Evolutionary conservation across 2,329 filamentous ascomycete genomes (phyloP).

Genomic region (Xylariaceae sp.): DNA sequence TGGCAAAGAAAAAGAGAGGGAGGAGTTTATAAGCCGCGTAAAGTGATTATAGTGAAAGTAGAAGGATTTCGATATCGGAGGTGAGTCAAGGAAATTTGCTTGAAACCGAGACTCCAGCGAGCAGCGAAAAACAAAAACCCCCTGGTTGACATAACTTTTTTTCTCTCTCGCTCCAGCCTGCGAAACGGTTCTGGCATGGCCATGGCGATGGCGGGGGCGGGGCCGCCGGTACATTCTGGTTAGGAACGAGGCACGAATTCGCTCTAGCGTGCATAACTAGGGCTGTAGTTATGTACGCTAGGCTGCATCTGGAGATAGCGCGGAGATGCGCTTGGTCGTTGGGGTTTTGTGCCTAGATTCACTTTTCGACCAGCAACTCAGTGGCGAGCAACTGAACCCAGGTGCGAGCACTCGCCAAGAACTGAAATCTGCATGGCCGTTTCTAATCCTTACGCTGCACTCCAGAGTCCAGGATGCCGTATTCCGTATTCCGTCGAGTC

Average conservation of each 20-base stretch:
- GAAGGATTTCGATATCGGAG: conserved; percentile 1
- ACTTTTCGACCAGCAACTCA: too few species aligned
- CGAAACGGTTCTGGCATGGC: neutral
- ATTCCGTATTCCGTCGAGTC: too few species aligned
- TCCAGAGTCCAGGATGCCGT: too few species aligned
- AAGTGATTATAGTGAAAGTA: neutral
- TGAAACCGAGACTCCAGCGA: neutral
- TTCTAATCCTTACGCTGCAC: too few species aligned
- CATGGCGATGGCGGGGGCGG: neutral
- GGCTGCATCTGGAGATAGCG: too few species aligned
- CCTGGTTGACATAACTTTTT: neutral
- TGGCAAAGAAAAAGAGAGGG: too few species aligned
- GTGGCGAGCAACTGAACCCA: too few species aligned
- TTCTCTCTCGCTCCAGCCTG: neutral
- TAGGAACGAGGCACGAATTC: neutral
- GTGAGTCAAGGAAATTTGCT: conserved; percentile 1
- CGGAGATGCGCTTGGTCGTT: too few species aligned
- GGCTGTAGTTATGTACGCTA: neutral
- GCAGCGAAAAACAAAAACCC: too few species aligned
- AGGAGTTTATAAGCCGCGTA: neutral
- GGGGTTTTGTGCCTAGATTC: too few species aligned
- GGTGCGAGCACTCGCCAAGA: too few species aligned
- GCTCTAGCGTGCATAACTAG: neutral
- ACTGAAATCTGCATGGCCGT: too few species aligned
- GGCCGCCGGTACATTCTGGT: neutral